A percentile compares a stretch with the other conserved stretches of the same genome.
These are phyloP conservation scores for Cercospora zeae-maydis DNA, from an alignment of 2,329 filamentous ascomycete genomes.

Conservation along the genomic window DNA sequence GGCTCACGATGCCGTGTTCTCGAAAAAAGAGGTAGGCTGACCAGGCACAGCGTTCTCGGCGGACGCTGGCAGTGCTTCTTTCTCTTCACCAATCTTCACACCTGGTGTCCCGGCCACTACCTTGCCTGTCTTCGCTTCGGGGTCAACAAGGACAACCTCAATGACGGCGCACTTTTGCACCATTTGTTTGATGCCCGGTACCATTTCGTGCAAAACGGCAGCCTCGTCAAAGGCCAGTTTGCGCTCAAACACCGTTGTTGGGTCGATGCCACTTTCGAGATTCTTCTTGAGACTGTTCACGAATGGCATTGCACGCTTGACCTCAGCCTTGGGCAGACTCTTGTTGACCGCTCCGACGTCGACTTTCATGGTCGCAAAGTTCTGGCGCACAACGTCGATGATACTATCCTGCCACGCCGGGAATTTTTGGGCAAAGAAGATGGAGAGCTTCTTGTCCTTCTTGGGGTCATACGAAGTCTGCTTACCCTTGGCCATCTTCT, in stretches of 20 bases:
- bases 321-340: constrained; percentile 78
- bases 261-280: constrained; percentile 61
- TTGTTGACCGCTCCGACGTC: constrained; percentile 80
- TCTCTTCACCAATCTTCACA: constrained; percentile 55
- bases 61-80: constrained; percentile 53
- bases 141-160: constrained; percentile 68
- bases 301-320: constrained; percentile 98
- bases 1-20: constrained; percentile 54
- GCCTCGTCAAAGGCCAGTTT: constrained; percentile 86
- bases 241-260: constrained; percentile 71
- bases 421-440: constrained; percentile 76
- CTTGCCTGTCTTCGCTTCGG: constrained; percentile 63
- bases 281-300: constrained; percentile 83
- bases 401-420: constrained; percentile 91
- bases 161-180: constrained; percentile 65
- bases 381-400: constrained; percentile 71
- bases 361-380: constrained; percentile 62
- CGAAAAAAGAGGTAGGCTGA: constrained; percentile 76
- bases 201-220: constrained; percentile 70
- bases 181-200: constrained; percentile 72
- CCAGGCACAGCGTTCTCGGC: constrained; percentile 79
- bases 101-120: constrained; percentile 52
- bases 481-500: constrained; percentile 93
- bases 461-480: constrained; percentile 79
- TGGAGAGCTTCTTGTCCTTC: constrained; percentile 84